Conservation (phyloP, 2,329 filamentous ascomycete species). For the Metarhizium album region DNA sequence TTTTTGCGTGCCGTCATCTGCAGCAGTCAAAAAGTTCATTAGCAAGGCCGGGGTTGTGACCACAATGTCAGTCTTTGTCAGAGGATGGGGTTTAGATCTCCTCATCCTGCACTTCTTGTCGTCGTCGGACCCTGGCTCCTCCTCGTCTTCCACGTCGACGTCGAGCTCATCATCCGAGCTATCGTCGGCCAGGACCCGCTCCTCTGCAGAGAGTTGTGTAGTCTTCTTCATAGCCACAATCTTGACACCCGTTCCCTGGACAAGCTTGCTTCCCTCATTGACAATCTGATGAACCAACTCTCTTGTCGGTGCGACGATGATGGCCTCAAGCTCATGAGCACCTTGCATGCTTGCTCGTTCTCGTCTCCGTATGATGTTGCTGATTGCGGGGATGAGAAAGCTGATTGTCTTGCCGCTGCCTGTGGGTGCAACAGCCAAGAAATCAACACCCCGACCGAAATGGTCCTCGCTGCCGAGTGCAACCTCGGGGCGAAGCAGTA, state of each 20-base stretch:
- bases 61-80: constrained; percentile 26
- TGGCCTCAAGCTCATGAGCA: constrained; percentile 45
- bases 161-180: constrained; percentile 29
- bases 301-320: constrained; percentile 70
- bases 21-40: constrained; percentile 55
- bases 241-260: constrained; percentile 63
- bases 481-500: constrained; percentile 53
- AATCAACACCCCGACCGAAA: constrained; percentile 45
- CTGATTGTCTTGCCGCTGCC: constrained; percentile 94
- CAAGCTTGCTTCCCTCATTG: constrained; percentile 77
- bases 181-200: constrained; percentile 25
- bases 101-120: constrained; percentile 19
- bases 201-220: constrained; percentile 53
- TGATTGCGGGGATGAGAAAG: constrained; percentile 79
- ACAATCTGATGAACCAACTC: constrained; percentile 72
- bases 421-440: constrained; percentile 84
- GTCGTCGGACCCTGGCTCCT: constrained; percentile 23
- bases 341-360: constrained; percentile 29
- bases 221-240: constrained; percentile 78
- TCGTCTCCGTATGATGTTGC: constrained; percentile 54
- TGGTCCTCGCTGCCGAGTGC: constrained; percentile 32
- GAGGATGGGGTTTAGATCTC: constrained; percentile 16
- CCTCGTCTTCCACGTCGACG: constrained; percentile 18
- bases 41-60: constrained; percentile 48
- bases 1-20: constrained; percentile 32